These are phyloP conservation scores for Nakaseomyces glabratus DNA, from an alignment of 1,139 yeast species.

Conservation along the genomic window DNA sequence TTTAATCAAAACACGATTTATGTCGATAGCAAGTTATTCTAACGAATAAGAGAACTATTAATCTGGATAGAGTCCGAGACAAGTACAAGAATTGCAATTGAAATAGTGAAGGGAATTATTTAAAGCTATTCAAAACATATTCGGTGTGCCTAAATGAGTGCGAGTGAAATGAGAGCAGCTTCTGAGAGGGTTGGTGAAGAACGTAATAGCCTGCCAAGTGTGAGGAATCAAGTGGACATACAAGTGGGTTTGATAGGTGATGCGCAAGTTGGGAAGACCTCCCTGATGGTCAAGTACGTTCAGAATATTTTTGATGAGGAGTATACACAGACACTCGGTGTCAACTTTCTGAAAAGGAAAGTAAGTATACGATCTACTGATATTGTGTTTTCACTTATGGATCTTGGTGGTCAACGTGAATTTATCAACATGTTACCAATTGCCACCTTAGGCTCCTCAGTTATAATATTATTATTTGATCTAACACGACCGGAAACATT, in stretches of 20 bases:
- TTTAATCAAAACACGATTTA: no score
- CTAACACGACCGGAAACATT: constrained; percentile 79
- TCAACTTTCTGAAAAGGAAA: constrained; percentile 88
- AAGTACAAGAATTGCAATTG: no score
- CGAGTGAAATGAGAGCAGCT: no score
- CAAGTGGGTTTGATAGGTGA: constrained; percentile 95
- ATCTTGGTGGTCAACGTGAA: constrained; percentile 92
- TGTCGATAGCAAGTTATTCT: no score
- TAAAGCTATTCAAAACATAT: no score
- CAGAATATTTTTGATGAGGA: constrained; percentile 90
- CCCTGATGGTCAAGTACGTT: constrained; percentile 93
- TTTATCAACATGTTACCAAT: constrained; percentile 93
- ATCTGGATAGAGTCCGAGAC: no score
- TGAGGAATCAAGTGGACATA: constrained; percentile 52
- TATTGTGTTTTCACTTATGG: constrained; percentile 91
- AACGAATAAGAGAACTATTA: no score
- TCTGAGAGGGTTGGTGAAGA: no score
- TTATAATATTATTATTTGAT: constrained; percentile 87
- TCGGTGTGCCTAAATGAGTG: no score
- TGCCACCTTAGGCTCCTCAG: constrained; percentile 90
- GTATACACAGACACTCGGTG: constrained; percentile 90
- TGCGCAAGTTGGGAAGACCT: constrained; percentile 96
- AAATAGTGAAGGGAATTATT: no score
- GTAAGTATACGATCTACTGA: constrained; percentile 82
- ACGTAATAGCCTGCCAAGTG: constrained; percentile 3